Conservation (phyloP, 1,139 yeast species). For the Geotrichum europaeum region DNA sequence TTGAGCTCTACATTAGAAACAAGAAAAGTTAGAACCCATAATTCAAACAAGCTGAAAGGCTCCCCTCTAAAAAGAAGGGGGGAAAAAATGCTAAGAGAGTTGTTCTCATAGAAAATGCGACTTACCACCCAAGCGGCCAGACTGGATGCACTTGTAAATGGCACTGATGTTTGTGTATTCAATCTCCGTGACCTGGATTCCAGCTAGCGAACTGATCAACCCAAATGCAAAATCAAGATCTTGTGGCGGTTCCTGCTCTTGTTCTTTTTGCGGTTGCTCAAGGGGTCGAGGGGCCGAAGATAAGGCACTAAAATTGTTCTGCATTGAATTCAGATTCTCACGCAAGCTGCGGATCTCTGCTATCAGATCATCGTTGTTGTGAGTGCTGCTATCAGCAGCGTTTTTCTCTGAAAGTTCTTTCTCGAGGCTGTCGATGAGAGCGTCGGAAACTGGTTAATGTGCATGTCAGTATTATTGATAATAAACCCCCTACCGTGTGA, state of each 20-base stretch:
- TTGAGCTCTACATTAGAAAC: slow-evolving; percentile 3
- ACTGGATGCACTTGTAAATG: slow-evolving; percentile 11
- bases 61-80: neutral
- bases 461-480: neutral
- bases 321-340: slow-evolving; percentile 1
- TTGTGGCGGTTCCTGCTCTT: neutral
- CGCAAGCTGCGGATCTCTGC: slow-evolving; percentile 4
- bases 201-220: slow-evolving; percentile 10
- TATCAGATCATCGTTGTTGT: neutral
- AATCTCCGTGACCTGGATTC: slow-evolving; percentile 12
- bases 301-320: neutral
- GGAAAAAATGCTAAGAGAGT: too few species aligned
- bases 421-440: slow-evolving; percentile 9
- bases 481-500: neutral
- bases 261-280: slow-evolving; percentile 1
- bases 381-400: neutral
- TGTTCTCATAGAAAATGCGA: neutral
- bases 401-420: neutral
- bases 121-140: slow-evolving; percentile 13
- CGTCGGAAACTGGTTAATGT: slow-evolving; percentile 2
- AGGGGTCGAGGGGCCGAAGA: slow-evolving; percentile 1
- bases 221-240: slow-evolving; percentile 14
- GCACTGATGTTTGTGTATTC: slow-evolving; percentile 13
- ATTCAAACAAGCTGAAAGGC: neutral
- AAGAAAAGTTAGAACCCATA: neutral